A percentile compares a stretch with the other conserved stretches of the same genome.
These are phyloP conservation scores for Glomus cerebriforme DNA, from an alignment of 192 early-diverging fungal species.

Conservation along the genomic window DNA sequence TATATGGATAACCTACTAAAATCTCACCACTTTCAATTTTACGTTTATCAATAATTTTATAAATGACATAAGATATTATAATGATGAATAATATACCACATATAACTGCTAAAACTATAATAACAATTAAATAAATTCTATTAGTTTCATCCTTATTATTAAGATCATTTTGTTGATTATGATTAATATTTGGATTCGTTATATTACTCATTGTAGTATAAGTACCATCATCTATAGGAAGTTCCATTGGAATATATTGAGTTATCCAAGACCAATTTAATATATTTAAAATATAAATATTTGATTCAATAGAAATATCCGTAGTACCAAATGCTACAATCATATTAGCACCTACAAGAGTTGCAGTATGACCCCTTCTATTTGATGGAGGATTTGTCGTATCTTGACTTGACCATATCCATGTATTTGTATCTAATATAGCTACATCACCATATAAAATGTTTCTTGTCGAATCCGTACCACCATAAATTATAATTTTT, in stretches of 20 bases:
- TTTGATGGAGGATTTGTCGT: conserved; percentile 8
- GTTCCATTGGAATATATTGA: not conserved
- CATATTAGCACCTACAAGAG: conserved; percentile 31
- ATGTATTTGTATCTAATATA: conserved; percentile 20
- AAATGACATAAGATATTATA: not conserved
- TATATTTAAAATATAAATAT: conserved; percentile 34
- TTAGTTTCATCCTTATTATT: not conserved
- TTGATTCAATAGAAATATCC: conserved; percentile 5
- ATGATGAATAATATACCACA: not conserved
- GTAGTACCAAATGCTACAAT: conserved; percentile 27
- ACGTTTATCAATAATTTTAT: not conserved
- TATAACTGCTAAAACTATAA: not conserved
- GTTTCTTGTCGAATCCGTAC: not conserved
- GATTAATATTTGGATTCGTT: not conserved
- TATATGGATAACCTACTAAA: not conserved
- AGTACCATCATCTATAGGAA: not conserved
- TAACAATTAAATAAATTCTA: not conserved
- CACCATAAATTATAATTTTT: conserved; percentile 36
- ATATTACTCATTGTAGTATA: not conserved
- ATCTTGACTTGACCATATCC: conserved; percentile 10
- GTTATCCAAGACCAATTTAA: conserved; percentile 28
- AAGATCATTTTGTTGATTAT: not conserved
- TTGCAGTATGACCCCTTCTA: conserved; percentile 34
- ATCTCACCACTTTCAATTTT: not conserved
- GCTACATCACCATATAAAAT: conserved; percentile 32